These are phyloP conservation scores for Pyrenochaeta sp. DNA, from an alignment of 2,329 filamentous ascomycete species.

Conservation along the genomic window DNA sequence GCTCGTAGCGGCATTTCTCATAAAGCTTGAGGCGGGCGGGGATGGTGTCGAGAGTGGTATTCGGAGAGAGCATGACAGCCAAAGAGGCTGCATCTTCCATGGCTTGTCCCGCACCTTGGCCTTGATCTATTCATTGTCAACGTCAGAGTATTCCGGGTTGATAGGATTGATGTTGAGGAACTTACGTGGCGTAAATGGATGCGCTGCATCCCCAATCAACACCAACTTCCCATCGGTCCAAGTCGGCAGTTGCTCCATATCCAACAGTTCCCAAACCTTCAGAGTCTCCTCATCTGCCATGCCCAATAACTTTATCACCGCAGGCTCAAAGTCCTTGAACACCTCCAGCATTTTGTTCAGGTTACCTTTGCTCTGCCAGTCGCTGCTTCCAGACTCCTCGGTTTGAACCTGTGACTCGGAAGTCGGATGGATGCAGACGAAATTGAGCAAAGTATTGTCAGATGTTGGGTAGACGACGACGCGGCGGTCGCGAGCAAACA, in stretches of 20 bases:
- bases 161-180: background rate
- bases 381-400: conserved; percentile 18
- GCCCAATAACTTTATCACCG: conserved; percentile 46
- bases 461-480: conserved; percentile 59
- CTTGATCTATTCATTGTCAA: conserved; percentile 55
- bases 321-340: conserved; percentile 49
- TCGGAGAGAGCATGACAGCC: conserved; percentile 62
- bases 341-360: conserved; percentile 52
- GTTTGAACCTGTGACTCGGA: conserved; percentile 33
- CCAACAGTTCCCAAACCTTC: conserved; percentile 53
- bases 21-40: conserved; percentile 67
- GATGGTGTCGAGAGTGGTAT: conserved; percentile 57
- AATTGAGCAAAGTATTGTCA: conserved; percentile 59
- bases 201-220: conserved; percentile 72
- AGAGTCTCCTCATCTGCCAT: conserved; percentile 50
- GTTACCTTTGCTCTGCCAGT: conserved; percentile 51
- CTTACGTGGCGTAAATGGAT: conserved; percentile 70
- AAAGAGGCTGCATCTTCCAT: conserved; percentile 73
- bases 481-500: conserved; percentile 53
- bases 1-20: conserved; percentile 64
- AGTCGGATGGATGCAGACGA: conserved; percentile 53
- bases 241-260: conserved; percentile 66
- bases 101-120: conserved; percentile 69
- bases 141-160: conserved; percentile 4
- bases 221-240: conserved; percentile 66